Percentiles rank a stretch among this genome's conserved stretches.
Evolutionary conservation across 2,329 filamentous ascomycete species (phyloP).

Genomic region (Diaporthe aspalathi): DNA sequence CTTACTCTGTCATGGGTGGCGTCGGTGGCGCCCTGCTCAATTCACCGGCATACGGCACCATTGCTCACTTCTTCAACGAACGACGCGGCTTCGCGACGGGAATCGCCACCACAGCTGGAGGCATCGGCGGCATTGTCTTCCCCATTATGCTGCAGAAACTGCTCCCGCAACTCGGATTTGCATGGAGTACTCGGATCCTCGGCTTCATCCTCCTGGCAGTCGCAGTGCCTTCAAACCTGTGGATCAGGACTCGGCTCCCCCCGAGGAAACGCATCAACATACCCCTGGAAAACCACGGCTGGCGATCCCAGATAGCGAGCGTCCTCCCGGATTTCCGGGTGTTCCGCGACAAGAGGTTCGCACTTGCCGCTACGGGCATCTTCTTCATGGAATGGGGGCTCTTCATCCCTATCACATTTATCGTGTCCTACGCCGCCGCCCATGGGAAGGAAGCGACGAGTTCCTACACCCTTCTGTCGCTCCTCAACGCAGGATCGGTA

Average conservation of each 20-base stretch:
- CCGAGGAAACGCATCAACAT: slow-evolving; percentile 48
- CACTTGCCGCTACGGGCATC: slow-evolving; percentile 69
- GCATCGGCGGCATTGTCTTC: slow-evolving; percentile 76
- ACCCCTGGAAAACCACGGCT: neutral
- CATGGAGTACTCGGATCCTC: slow-evolving; percentile 61
- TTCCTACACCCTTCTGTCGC: slow-evolving; percentile 80
- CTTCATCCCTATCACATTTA: slow-evolving; percentile 81
- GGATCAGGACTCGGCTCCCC: slow-evolving; percentile 66
- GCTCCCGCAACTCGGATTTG: slow-evolving; percentile 60
- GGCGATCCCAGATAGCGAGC: slow-evolving; percentile 43
- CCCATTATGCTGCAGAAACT: slow-evolving; percentile 59
- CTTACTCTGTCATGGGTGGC: slow-evolving; percentile 79
- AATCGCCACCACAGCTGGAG: slow-evolving; percentile 80
- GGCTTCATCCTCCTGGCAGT: slow-evolving; percentile 62
- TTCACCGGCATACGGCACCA: slow-evolving; percentile 78
- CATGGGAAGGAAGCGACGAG: slow-evolving; percentile 70
- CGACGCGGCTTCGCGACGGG: slow-evolving; percentile 82
- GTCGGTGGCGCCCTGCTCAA: slow-evolving; percentile 80
- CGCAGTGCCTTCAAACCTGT: slow-evolving; percentile 59
- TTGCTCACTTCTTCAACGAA: slow-evolving; percentile 83
- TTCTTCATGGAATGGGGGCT: slow-evolving; percentile 79
- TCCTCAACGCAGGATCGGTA: slow-evolving; percentile 83
- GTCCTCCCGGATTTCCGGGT: slow-evolving; percentile 70
- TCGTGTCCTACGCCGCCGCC: slow-evolving; percentile 75
- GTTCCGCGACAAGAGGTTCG: slow-evolving; percentile 69